These are phyloP conservation scores for Afroboletus lepidellus DNA, from an alignment of 1,284 basidiomycete species.

Conservation along the genomic window DNA sequence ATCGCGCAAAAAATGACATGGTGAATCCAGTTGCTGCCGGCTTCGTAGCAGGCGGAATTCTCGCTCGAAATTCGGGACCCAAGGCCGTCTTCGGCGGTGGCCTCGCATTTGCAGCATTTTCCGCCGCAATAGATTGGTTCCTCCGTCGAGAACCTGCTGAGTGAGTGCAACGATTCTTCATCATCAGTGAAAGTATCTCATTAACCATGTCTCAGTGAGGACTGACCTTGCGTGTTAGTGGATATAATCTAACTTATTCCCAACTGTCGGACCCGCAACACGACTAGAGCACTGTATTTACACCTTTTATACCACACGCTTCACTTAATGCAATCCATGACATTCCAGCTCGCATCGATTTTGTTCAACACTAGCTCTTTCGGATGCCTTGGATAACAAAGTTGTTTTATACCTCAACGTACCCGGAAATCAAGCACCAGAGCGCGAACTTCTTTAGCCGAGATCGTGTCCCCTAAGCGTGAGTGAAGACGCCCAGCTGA, in stretches of 20 bases:
- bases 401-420: too few relatives aligned
- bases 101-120: slow-evolving; percentile 88
- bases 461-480: too few relatives aligned
- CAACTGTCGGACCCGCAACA: slow-evolving; percentile 1
- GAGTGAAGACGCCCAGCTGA: too few relatives aligned
- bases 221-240: slow-evolving; percentile 12
- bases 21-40: slow-evolving; percentile 77
- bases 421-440: too few relatives aligned
- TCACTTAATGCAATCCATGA: slow-evolving; percentile 14
- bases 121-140: slow-evolving; percentile 84
- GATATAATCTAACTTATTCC: slow-evolving; percentile 17
- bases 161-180: slow-evolving; percentile 43
- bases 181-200: neutral
- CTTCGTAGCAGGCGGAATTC: slow-evolving; percentile 74
- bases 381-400: too few relatives aligned
- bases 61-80: slow-evolving; percentile 84
- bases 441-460: too few relatives aligned
- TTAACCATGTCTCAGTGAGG: slow-evolving; percentile 18
- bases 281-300: slow-evolving; percentile 19
- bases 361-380: neutral
- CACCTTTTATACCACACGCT: slow-evolving; percentile 15
- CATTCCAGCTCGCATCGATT: slow-evolving; percentile 11
- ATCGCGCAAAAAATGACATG: slow-evolving; percentile 94
- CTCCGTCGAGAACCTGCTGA: slow-evolving; percentile 82
- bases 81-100: slow-evolving; percentile 82